Percentiles rank a stretch among this genome's conserved stretches.
Evolutionary conservation across 345 rosid genomes (phyloP).

Genomic region (Salix exigua): DNA sequence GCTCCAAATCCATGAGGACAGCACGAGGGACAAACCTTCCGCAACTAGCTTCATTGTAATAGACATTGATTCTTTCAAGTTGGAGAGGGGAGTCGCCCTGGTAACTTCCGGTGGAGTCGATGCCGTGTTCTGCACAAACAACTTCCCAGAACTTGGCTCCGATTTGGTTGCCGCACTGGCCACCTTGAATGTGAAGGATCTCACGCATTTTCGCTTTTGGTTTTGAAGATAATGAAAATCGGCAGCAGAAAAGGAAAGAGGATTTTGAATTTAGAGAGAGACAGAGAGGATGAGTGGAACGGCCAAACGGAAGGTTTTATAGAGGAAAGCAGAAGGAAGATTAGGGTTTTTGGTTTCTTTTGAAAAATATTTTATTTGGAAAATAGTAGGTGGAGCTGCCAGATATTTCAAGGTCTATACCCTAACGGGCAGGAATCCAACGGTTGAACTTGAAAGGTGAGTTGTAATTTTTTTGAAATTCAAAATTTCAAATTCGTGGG

Average conservation of each 20-base stretch:
- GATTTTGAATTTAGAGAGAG: neutral
- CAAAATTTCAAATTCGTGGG: neutral
- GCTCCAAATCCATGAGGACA: constrained; percentile 34
- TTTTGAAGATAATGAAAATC: neutral
- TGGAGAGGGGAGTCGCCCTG: constrained; percentile 21
- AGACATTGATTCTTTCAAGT: constrained; percentile 27
- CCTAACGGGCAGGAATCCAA: neutral
- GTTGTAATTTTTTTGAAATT: constrained; percentile 1
- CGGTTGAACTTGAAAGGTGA: neutral
- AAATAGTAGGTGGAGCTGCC: neutral
- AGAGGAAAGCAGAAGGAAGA: neutral
- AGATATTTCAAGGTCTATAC: neutral
- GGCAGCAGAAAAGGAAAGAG: neutral
- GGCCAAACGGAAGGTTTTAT: neutral
- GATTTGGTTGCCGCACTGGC: constrained; percentile 31
- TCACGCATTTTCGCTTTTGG: constrained; percentile 19
- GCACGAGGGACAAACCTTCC: constrained; percentile 30
- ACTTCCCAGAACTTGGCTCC: constrained; percentile 32
- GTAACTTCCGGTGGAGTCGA: constrained; percentile 26
- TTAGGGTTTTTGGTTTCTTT: neutral
- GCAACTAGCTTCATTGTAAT: constrained; percentile 26
- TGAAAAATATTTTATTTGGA: neutral
- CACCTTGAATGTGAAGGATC: constrained; percentile 29
- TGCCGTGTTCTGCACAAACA: constrained; percentile 27
- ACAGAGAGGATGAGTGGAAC: neutral